phyloP scores from a whole-genome alignment of 192 early-diverging fungal species.

The Linnemannia hyalina region DNA sequence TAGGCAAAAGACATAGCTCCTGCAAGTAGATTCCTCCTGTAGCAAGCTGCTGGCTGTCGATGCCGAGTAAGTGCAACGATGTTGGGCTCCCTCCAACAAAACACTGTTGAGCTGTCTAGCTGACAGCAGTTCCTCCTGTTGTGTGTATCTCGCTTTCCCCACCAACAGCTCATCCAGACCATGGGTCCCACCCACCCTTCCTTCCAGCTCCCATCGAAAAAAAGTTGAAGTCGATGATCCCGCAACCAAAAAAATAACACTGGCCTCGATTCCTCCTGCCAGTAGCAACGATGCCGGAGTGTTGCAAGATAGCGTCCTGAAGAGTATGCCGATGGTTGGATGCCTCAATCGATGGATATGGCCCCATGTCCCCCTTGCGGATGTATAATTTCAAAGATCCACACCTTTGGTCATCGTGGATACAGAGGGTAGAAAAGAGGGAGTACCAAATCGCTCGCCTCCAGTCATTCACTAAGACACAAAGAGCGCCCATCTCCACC shows the following conservation, averaged over 20 bases:
- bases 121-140: not conserved
- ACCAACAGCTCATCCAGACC: not conserved
- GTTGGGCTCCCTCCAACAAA: not conserved
- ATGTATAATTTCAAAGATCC: constrained; percentile 16
- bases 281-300: not conserved
- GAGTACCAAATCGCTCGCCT: not conserved
- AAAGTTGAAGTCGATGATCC: not conserved
- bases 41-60: not conserved
- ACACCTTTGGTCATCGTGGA: constrained; percentile 55
- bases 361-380: not conserved
- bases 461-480: not conserved
- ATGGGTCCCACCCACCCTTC: not conserved
- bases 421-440: constrained; percentile 41
- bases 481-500: not conserved
- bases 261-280: not conserved
- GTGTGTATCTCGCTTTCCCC: not conserved
- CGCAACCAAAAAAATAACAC: not conserved
- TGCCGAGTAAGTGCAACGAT: not conserved
- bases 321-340: not conserved
- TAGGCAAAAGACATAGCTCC: not conserved
- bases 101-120: not conserved
- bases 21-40: not conserved
- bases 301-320: not conserved
- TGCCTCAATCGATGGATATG: constrained; percentile 24
- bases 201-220: not conserved